These are phyloP conservation scores for Vanrija sp. DNA, from an alignment of 1,284 basidiomycete species.

Conservation along the genomic window DNA sequence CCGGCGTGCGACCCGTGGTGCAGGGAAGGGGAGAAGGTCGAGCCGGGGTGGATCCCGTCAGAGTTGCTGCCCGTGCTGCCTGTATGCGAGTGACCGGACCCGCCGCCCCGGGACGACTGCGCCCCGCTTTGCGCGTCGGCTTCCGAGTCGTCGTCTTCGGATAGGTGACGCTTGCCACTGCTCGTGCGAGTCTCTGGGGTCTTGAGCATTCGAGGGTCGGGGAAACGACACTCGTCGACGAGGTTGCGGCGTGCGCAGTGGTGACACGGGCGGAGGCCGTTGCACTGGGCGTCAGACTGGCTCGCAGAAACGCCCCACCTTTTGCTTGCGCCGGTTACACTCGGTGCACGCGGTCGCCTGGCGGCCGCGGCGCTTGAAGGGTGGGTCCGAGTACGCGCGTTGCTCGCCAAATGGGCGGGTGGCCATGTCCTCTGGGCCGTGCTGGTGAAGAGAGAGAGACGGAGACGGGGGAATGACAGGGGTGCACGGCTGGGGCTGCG, in stretches of 20 bases:
- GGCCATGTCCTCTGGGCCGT: no score
- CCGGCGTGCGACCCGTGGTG: no score
- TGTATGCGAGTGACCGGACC: no score
- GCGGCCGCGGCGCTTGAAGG: slow-evolving; percentile 13
- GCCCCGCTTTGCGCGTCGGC: slow-evolving; percentile 4
- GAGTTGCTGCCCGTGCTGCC: no score
- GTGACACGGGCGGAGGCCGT: slow-evolving; percentile 23
- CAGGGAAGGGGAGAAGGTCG: no score
- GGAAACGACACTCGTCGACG: slow-evolving; percentile 14
- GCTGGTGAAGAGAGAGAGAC: no score
- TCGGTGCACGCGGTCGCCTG: slow-evolving; percentile 25
- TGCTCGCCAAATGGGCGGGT: no score
- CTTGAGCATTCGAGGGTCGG: slow-evolving; percentile 4
- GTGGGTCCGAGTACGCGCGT: background rate
- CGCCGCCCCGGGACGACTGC: no score
- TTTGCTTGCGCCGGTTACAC: slow-evolving; percentile 28
- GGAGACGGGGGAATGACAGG: no score
- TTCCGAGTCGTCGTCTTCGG: background rate
- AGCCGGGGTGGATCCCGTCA: no score
- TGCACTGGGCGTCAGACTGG: slow-evolving; percentile 15
- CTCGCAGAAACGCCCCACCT: slow-evolving; percentile 9
- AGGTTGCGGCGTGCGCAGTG: slow-evolving; percentile 26
- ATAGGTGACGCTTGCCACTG: background rate
- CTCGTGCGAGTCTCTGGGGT: background rate
- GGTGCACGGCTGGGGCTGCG: no score